Percentiles rank a stretch among this genome's conserved stretches.
Evolutionary conservation across 306 rosid species (phyloP).

Genomic region (Quercus bicolor): DNA sequence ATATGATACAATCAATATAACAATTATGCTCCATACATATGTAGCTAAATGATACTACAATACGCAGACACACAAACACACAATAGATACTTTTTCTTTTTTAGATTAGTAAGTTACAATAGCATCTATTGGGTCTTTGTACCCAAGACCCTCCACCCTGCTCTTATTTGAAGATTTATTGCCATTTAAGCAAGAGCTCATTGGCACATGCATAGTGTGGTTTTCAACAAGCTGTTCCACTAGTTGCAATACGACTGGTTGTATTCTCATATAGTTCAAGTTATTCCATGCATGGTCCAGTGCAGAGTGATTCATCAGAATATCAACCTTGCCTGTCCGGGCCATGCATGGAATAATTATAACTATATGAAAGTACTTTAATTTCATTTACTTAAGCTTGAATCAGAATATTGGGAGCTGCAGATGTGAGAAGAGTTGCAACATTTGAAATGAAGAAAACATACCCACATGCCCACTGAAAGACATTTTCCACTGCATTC

Average conservation of each 20-base stretch:
- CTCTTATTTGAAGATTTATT: too few species aligned
- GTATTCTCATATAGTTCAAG: too few species aligned
- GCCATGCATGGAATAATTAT: not conserved
- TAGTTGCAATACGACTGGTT: not conserved
- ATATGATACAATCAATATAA: too few species aligned
- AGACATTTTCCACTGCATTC: constrained; percentile 78
- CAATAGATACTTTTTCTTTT: too few species aligned
- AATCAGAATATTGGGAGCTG: not conserved
- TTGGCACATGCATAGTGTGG: not conserved
- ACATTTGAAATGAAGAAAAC: constrained; percentile 31
- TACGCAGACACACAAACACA: too few species aligned
- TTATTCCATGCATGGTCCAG: too few species aligned
- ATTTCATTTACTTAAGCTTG: not conserved
- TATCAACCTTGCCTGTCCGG: not conserved
- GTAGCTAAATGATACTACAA: too few species aligned
- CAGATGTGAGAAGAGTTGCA: constrained; percentile 1
- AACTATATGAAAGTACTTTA: not conserved
- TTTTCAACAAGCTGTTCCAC: not conserved
- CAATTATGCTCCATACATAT: too few species aligned
- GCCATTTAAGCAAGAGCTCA: too few species aligned
- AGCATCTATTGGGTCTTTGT: too few species aligned
- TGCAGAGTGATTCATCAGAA: not conserved
- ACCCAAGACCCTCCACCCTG: too few species aligned
- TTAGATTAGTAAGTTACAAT: too few species aligned
- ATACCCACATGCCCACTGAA: constrained; percentile 98